A percentile compares a stretch with the other conserved stretches of the same genome.
Evolutionary conservation across 106 monocot genomes (phyloP).

Genomic region (Apostasia ramifera): DNA sequence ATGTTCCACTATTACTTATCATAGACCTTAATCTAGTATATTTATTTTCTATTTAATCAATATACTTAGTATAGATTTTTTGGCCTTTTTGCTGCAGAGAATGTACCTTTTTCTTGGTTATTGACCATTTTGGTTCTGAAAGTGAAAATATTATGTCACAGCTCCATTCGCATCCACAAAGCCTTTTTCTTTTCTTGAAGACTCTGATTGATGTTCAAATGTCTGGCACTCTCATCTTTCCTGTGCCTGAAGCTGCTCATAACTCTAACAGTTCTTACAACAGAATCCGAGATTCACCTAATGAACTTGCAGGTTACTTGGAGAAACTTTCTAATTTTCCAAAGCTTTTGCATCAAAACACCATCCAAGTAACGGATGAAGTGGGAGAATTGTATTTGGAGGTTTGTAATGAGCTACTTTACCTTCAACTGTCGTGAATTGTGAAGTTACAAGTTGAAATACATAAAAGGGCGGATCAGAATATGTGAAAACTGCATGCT

Average conservation of each 20-base stretch:
- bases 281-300: slow-evolving; percentile 9
- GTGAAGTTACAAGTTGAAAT: neutral
- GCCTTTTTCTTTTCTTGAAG: slow-evolving; percentile 95
- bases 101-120: slow-evolving; percentile 77
- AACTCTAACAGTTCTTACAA: slow-evolving; percentile 11
- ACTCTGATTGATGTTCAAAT: slow-evolving; percentile 69
- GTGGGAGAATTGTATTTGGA: slow-evolving; percentile 69
- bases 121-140: slow-evolving; percentile 69
- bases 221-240: slow-evolving; percentile 61
- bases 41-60: neutral
- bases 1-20: neutral
- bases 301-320: slow-evolving; percentile 42
- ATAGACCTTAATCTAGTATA: too few species aligned
- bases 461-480: neutral
- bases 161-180: slow-evolving; percentile 66
- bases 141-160: slow-evolving; percentile 50
- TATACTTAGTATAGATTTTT: slow-evolving; percentile 5
- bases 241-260: slow-evolving; percentile 18
- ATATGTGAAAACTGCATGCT: neutral
- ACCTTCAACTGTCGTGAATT: neutral
- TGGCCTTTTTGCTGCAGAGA: slow-evolving; percentile 38
- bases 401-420: slow-evolving; percentile 29
- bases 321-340: slow-evolving; percentile 56
- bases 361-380: slow-evolving; percentile 67
- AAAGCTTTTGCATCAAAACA: slow-evolving; percentile 48